phyloP scores from a whole-genome alignment of 169 alveolate genomes.

The Plasmodium vivax region DNA sequence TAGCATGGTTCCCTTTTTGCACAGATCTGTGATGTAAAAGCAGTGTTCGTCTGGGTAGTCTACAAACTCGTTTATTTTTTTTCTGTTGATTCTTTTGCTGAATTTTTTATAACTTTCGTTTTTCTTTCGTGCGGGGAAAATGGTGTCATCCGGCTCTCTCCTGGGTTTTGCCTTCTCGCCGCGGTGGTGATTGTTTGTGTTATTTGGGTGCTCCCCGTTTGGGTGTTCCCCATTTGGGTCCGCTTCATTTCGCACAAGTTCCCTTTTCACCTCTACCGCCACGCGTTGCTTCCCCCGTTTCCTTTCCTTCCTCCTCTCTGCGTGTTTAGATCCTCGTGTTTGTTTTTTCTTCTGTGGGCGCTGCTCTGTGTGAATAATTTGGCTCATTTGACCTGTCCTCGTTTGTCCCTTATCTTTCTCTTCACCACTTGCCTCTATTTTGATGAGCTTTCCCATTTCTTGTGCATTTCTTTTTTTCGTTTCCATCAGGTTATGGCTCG shows the following conservation, averaged over 20 bases:
- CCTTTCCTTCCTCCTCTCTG: background rate
- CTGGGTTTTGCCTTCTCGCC: constrained; percentile 5
- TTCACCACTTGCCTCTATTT: background rate
- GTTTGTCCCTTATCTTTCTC: background rate
- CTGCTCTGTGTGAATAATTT: background rate
- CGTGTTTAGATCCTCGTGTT: background rate
- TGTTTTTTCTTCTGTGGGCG: background rate
- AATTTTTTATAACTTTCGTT: constrained; percentile 64
- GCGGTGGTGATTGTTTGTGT: background rate
- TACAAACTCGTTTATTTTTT: constrained; percentile 23
- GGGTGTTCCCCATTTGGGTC: background rate
- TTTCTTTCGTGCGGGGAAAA: constrained; percentile 36
- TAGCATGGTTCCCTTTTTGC: constrained; percentile 66
- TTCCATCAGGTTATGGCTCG: background rate
- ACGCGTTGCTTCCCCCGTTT: background rate
- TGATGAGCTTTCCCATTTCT: background rate
- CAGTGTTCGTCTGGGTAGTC: constrained; percentile 52
- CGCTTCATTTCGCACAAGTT: background rate
- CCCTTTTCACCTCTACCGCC: background rate
- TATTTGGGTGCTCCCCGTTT: background rate
- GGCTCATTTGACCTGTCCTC: background rate
- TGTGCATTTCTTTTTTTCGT: background rate
- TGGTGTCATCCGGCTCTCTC: constrained; percentile 18
- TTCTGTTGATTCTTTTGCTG: constrained; percentile 65
- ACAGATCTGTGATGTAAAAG: constrained; percentile 68